Percentiles rank a stretch among this genome's conserved stretches.
These are phyloP conservation scores for Zygosaccharomyces lentus DNA, from an alignment of 805 yeast species.

Conservation along the genomic window DNA sequence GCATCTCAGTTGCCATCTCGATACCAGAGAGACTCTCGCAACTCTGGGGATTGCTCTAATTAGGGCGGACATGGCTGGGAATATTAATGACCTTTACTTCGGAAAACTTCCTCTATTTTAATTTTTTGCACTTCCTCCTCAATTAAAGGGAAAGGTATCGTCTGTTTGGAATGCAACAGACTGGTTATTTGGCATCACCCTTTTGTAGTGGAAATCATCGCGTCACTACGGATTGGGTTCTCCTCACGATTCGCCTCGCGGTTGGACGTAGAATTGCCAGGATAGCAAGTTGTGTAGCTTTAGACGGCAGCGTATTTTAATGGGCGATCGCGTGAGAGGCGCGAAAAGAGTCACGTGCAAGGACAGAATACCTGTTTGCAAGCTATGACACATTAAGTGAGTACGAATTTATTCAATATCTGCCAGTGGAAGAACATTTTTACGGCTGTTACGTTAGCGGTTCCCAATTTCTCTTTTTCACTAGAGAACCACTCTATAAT, in stretches of 20 bases:
- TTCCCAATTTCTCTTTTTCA: too few species aligned
- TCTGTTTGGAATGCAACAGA: background rate
- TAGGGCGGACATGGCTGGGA: constrained; percentile 30
- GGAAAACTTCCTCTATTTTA: background rate
- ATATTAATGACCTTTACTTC: background rate
- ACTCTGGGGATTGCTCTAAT: constrained; percentile 28
- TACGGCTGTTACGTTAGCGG: too few species aligned
- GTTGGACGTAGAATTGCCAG: background rate
- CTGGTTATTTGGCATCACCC: constrained; percentile 1
- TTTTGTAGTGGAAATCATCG: constrained; percentile 4
- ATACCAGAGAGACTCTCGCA: constrained; percentile 17
- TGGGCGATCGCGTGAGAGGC: background rate
- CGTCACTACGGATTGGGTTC: constrained; percentile 1
- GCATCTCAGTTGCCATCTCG: constrained; percentile 29
- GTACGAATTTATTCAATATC: too few species aligned
- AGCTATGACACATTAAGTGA: too few species aligned
- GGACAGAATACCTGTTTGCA: too few species aligned
- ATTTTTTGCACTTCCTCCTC: background rate
- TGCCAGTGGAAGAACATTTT: too few species aligned
- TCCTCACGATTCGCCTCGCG: constrained; percentile 5
- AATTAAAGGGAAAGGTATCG: background rate
- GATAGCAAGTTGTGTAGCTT: background rate
- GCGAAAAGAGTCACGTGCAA: background rate
- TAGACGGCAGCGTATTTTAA: background rate
- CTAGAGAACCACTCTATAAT: too few species aligned